Evolutionary conservation across 2,329 filamentous ascomycete species (phyloP).

Genomic region (Davidsoniella eucalypti): DNA sequence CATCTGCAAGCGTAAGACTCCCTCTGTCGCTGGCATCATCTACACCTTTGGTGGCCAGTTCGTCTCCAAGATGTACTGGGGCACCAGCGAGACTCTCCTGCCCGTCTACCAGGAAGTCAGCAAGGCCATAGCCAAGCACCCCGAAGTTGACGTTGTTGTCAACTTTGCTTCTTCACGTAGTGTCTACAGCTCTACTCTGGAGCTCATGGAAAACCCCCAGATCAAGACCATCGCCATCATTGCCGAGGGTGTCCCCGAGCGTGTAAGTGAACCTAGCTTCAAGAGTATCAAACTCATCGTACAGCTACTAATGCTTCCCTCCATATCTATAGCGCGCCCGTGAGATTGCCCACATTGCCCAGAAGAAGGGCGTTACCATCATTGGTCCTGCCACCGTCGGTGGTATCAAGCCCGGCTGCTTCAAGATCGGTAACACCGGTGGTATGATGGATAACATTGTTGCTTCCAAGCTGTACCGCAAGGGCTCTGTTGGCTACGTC

Average conservation of each 20-base stretch:
- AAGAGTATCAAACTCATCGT: background rate
- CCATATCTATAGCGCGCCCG: constrained; percentile 55
- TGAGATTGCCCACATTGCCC: constrained; percentile 89
- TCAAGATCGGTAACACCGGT: constrained; percentile 99
- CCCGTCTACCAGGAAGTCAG: constrained; percentile 91
- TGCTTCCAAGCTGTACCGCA: constrained; percentile 98
- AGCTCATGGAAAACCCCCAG: constrained; percentile 92
- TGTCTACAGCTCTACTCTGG: constrained; percentile 97
- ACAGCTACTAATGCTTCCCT: background rate
- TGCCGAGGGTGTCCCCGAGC: constrained; percentile 95
- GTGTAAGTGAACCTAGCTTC: constrained; percentile 41
- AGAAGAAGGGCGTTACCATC: constrained; percentile 98
- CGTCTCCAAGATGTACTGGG: constrained; percentile 99
- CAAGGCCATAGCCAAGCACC: constrained; percentile 93
- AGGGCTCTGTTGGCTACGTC: constrained; percentile 96
- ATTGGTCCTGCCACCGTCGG: constrained; percentile 96
- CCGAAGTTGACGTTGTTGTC: constrained; percentile 91
- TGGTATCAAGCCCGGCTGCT: constrained; percentile 97
- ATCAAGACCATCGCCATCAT: constrained; percentile 99
- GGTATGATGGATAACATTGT: constrained; percentile 99
- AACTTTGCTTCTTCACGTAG: constrained; percentile 98
- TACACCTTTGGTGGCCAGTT: constrained; percentile 99
- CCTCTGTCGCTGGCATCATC: constrained; percentile 97
- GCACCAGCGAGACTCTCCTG: constrained; percentile 94
- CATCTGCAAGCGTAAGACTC: constrained; percentile 97